Percentiles rank a stretch among this genome's conserved stretches.
phyloP scores from a whole-genome alignment of 163 green algal species.

The Chloromonas sp. region DNA sequence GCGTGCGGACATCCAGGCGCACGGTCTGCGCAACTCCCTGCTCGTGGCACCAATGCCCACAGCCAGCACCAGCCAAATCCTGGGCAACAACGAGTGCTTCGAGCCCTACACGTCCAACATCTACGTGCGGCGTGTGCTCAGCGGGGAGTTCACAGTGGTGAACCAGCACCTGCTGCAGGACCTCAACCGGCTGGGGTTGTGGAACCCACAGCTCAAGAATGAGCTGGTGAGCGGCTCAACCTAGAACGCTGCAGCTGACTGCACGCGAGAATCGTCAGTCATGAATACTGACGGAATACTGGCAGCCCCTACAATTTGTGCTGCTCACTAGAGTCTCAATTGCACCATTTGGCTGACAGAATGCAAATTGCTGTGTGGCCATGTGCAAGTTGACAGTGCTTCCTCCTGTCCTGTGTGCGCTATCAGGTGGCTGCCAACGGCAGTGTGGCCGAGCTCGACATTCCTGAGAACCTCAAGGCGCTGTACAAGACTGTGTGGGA shows the following conservation, averaged over 20 bases:
- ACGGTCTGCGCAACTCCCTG: slow-evolving; percentile 97
- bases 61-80: slow-evolving; percentile 94
- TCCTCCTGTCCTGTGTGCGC: neutral
- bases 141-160: slow-evolving; percentile 97
- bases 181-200: slow-evolving; percentile 87
- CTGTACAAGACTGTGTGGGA: slow-evolving; percentile 99
- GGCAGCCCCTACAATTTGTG: too few species aligned
- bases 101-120: slow-evolving; percentile 98
- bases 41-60: slow-evolving; percentile 98
- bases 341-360: too few species aligned
- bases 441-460: slow-evolving; percentile 78
- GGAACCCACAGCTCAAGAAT: slow-evolving; percentile 93
- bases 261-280: too few species aligned
- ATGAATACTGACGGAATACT: too few species aligned
- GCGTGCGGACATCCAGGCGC: slow-evolving; percentile 61
- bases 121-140: slow-evolving; percentile 95
- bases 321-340: neutral
- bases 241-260: too few species aligned
- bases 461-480: slow-evolving; percentile 84
- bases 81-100: slow-evolving; percentile 99
- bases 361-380: too few species aligned
- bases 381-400: too few species aligned
- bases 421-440: slow-evolving; percentile 82
- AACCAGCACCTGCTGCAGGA: slow-evolving; percentile 99
- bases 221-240: slow-evolving; percentile 55